Percentiles rank a stretch among this genome's conserved stretches.
Conservation (phyloP, 768 basidiomycete genomes). For the Tulasnella sp. region DNA sequence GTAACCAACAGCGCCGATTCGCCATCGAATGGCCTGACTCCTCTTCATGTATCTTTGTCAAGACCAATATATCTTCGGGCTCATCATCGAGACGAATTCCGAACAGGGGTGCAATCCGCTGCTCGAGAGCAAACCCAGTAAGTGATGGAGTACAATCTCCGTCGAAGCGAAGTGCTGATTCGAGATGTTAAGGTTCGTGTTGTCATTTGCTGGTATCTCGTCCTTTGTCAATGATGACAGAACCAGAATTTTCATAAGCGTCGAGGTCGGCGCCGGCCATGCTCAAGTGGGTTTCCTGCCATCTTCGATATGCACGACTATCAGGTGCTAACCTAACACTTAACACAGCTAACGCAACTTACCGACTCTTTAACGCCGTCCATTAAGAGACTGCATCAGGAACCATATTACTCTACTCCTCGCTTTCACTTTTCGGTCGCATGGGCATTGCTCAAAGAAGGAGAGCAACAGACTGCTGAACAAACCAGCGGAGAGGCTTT, state of each 20-base stretch:
- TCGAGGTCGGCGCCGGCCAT: constrained; percentile 86
- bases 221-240: constrained; percentile 78
- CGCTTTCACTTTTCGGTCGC: constrained; percentile 89
- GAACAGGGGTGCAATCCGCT: constrained; percentile 58
- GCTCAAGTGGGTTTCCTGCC: constrained; percentile 56
- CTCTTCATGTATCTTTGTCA: constrained; percentile 81
- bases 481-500: neutral
- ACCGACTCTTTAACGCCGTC: constrained; percentile 61
- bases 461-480: neutral
- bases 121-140: constrained; percentile 57
- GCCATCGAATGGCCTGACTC: neutral
- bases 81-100: constrained; percentile 77
- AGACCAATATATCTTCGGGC: constrained; percentile 78
- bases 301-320: neutral
- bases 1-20: constrained; percentile 11
- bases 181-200: constrained; percentile 57
- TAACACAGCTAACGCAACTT: constrained; percentile 59
- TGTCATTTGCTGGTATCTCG: constrained; percentile 73
- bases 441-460: constrained; percentile 70
- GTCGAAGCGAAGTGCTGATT: neutral
- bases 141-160: constrained; percentile 34
- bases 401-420: constrained; percentile 77
- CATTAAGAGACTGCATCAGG: constrained; percentile 66
- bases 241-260: constrained; percentile 76
- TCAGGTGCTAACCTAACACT: constrained; percentile 20